Evolutionary conservation across 2,329 filamentous ascomycete species (phyloP), one percentile per base, ranked within the genome.

Genomic region (Metarhizium brunneum): DNA sequence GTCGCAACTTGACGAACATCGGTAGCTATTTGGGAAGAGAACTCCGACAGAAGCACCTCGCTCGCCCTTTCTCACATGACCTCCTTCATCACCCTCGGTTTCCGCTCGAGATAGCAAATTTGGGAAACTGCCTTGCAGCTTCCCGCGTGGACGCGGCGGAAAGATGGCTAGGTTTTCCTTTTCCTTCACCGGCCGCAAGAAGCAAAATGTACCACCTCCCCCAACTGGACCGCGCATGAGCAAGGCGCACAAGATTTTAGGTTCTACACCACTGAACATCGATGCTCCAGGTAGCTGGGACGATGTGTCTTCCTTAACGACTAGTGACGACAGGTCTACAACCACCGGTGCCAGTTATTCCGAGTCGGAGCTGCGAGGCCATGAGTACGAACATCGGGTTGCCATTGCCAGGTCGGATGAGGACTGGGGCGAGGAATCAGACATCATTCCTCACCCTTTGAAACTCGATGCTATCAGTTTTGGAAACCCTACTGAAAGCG

Each of bases 161-260:
- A 54, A 14, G 32, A 75, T 76, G 73, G 69, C 69, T 50, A 77
- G 75, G 56, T 80, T 81, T 60, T 73, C 68, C 43, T 80, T 80
- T 53, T 71, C 76, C 35, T 65, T 79, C 16, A 72, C 76, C 53
- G 72, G 77, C 53, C 75, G 77, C 58, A 74, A 70, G 56, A 80
- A 76, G 64, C 68, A 69, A 40, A 52, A 63, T 42, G 58, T 68
- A 10, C 60, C 65, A 61, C 40, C 62, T 63, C 30, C 63, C 63
- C 35, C 63, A 62, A 16, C 67, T 8, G 64, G 68, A n/a, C 68
- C 69, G 40, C 70, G 73, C 2, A 68, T 77, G 61, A 77, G 74
- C 56, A 81, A 81, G 63, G 78, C 75, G 1, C 77, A 80, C 60
- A 76, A 74, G 61, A 71, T 81, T 16, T 64, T 81, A 43, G 79